phyloP scores from a whole-genome alignment of 1,139 yeast genomes.

The Saccharomycopsis phalli region DNA sequence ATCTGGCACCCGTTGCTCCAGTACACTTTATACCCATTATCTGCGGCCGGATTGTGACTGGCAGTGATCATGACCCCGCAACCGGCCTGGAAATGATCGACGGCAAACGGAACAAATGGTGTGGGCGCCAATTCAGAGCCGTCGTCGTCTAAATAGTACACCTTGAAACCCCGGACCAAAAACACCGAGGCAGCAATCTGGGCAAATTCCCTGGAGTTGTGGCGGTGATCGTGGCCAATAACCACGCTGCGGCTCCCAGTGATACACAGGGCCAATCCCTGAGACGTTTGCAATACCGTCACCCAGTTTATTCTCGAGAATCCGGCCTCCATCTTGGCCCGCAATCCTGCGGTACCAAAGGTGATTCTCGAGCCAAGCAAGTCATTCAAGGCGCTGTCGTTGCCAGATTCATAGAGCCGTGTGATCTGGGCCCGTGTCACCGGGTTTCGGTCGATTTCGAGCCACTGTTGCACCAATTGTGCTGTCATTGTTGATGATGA shows the following conservation, averaged over 20 bases:
- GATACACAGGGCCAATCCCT: constrained; percentile 64
- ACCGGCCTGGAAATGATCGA: constrained; percentile 52
- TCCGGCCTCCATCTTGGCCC: constrained; percentile 87
- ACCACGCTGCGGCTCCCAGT: constrained; percentile 41
- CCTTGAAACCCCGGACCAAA: constrained; percentile 55
- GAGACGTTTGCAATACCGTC: constrained; percentile 86
- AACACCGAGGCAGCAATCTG: constrained; percentile 72
- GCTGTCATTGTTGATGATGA: too few species aligned
- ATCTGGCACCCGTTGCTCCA: constrained; percentile 93
- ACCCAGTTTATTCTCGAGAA: constrained; percentile 83
- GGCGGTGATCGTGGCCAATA: constrained; percentile 88
- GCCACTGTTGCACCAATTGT: constrained; percentile 40
- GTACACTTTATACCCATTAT: constrained; percentile 93
- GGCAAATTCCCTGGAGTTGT: constrained; percentile 72
- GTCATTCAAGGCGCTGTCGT: constrained; percentile 39
- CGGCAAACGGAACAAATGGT: constrained; percentile 86
- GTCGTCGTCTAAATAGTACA: constrained; percentile 48
- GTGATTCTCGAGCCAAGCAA: constrained; percentile 43
- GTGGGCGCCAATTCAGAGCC: constrained; percentile 56
- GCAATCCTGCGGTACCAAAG: constrained; percentile 91
- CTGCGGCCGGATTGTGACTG: constrained; percentile 88
- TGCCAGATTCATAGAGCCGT: constrained; percentile 32
- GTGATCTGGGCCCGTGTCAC: constrained; percentile 48
- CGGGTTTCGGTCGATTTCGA: constrained; percentile 41
- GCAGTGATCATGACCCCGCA: constrained; percentile 97